Evolutionary conservation across 2,329 filamentous ascomycete genomes (phyloP).

Genomic region (Penicillium capsulatum): DNA sequence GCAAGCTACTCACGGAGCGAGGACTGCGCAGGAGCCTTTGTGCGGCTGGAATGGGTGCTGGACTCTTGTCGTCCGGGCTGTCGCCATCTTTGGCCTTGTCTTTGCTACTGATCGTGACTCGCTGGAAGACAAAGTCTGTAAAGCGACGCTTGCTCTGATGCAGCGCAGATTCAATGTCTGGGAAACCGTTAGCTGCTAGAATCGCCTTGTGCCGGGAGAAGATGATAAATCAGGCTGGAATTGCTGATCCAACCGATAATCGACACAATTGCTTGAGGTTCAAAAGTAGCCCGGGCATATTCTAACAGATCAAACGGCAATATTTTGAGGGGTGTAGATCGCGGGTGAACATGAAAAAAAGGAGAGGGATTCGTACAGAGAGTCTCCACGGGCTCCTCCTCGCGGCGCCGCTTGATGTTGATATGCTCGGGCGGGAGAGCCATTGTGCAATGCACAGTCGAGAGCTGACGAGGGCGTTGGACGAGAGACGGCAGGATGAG

Average conservation of each 20-base stretch:
- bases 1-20: slow-evolving; percentile 34
- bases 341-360: slow-evolving; percentile 10
- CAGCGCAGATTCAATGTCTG: slow-evolving; percentile 45
- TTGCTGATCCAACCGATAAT: no score
- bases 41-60: slow-evolving; percentile 18
- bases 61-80: slow-evolving; percentile 9
- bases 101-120: slow-evolving; percentile 31
- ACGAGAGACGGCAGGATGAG: no score
- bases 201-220: no score
- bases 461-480: no score
- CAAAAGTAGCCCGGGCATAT: no score
- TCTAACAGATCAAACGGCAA: background rate
- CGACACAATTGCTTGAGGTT: no score
- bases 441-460: slow-evolving; percentile 32
- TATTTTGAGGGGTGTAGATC: slow-evolving; percentile 16
- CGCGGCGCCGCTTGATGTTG: slow-evolving; percentile 54
- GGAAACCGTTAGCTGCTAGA: slow-evolving; percentile 1
- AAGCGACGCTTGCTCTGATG: slow-evolving; percentile 47
- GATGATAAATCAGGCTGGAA: no score
- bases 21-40: slow-evolving; percentile 30
- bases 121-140: slow-evolving; percentile 47
- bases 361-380: slow-evolving; percentile 40
- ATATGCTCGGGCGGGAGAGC: slow-evolving; percentile 48
- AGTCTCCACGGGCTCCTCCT: slow-evolving; percentile 54
- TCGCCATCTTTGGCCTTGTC: slow-evolving; percentile 9